These are phyloP conservation scores for Trichoderma harzianum DNA, from an alignment of 2,329 filamentous ascomycete species.

Conservation along the genomic window DNA sequence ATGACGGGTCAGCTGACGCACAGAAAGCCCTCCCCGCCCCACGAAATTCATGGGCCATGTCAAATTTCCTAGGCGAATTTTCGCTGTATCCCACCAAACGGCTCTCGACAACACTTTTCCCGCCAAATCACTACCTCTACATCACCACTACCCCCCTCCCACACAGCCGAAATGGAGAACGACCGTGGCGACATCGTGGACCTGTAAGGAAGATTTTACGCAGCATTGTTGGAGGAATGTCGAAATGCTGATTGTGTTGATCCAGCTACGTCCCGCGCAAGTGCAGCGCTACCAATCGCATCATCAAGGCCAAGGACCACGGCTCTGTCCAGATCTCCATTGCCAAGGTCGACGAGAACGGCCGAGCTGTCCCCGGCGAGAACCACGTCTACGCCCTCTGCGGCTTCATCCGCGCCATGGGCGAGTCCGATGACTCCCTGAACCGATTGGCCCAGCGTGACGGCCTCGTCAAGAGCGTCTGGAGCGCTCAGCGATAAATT, in stretches of 20 bases:
- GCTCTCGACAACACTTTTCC: conserved; percentile 30
- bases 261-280: conserved; percentile 94
- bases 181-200: conserved; percentile 99
- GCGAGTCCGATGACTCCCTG: conserved; percentile 93
- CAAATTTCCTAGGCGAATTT: conserved; percentile 33
- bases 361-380: conserved; percentile 87
- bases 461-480: conserved; percentile 95
- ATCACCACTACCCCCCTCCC: conserved; percentile 28
- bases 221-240: neutral
- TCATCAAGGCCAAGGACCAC: conserved; percentile 99
- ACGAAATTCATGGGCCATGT: conserved; percentile 36
- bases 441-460: conserved; percentile 96
- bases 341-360: conserved; percentile 98
- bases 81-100: conserved; percentile 30
- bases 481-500: conserved; percentile 69
- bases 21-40: conserved; percentile 36
- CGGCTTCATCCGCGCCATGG: conserved; percentile 96
- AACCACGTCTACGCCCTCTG: conserved; percentile 96
- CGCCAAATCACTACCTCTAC: conserved; percentile 29
- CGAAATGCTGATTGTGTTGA: conserved; percentile 28
- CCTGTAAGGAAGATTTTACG: conserved; percentile 64
- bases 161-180: conserved; percentile 88
- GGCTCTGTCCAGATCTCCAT: conserved; percentile 95
- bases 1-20: conserved; percentile 34
- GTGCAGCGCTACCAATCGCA: conserved; percentile 98